Base-by-base conservation (phyloP, 495 filamentous ascomycete genomes). In the Penicillium tannophilum region DNA sequence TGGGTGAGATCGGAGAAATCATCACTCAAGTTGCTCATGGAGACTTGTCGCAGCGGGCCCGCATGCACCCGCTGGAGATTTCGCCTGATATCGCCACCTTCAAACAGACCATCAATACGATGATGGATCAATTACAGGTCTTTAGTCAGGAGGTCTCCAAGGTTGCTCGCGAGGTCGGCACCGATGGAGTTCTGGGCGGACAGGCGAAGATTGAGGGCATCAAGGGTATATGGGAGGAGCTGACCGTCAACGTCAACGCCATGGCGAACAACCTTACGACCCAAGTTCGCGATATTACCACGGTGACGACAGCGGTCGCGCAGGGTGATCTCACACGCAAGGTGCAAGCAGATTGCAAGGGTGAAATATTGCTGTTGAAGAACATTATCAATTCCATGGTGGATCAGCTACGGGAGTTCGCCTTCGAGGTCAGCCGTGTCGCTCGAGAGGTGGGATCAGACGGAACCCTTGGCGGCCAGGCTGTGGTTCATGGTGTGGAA, bases 351-450 rank as follows among this genome's bases (percentile, higher is more conserved):
- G 85, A 93, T 62, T 95, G 92, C 74, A 90, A 93, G 70, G 92
- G 92, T 19, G 92, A 96, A 75, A 94, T 96, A 41, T 78, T 93
- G 57, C 82, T 92, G 67, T 83, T 96, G 49, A 95, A 96, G 72
- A 87, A 86, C 52, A 96, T 92, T 30, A 96, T 96, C 74, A 96
- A 96, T 68, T 89, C 87, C 63, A 96, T 96, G 92, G 92, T 96
- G 35, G 92, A 95, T 67, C 92, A 94, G 62, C 78, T 96, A 16
- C 87, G 91, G 61, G 90, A 94, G 63, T 96, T 96, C 62, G 92
- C 92, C 4, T 87, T 90, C 20, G 91, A 96, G 76, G 92, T 96
- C 44, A 95, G 91, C 45, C 92, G 92, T 74, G 91, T 96, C 61
- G 92, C 92, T 31, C 82, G 89, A 52, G 92, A 95, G 63, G 92